Conservation (phyloP, 441 rosid species). For the Biscutella laevigata region DNA sequence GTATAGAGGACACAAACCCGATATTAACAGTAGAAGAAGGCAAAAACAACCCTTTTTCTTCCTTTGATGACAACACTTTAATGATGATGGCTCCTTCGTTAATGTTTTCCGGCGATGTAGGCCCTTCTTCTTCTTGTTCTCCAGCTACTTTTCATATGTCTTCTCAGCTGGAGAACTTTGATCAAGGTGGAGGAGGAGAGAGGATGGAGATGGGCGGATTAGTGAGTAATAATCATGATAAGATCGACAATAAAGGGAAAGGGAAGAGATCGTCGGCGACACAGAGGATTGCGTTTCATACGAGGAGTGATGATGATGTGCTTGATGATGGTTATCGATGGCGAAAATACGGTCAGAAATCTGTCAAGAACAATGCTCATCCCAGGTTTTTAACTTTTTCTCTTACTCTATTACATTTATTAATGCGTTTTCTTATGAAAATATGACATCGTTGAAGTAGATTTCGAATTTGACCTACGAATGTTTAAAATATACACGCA, state of each 20-base stretch:
- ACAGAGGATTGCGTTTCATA: slow-evolving; percentile 38
- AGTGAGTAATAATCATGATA: slow-evolving; percentile 3
- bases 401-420: not conserved
- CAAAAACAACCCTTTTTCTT: slow-evolving; percentile 15
- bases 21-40: slow-evolving; percentile 26
- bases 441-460: too few relatives aligned
- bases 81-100: slow-evolving; percentile 28
- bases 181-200: slow-evolving; percentile 11
- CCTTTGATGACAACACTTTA: slow-evolving; percentile 18
- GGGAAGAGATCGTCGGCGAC: slow-evolving; percentile 10
- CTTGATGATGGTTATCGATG: slow-evolving; percentile 45
- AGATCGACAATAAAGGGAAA: slow-evolving; percentile 16
- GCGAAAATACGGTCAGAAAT: slow-evolving; percentile 48
- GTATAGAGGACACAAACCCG: slow-evolving; percentile 5
- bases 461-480: too few relatives aligned
- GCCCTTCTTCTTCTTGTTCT: slow-evolving; percentile 23
- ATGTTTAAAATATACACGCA: too few relatives aligned
- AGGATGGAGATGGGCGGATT: slow-evolving; percentile 2
- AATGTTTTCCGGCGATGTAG: slow-evolving; percentile 15
- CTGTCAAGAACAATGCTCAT: slow-evolving; percentile 39
- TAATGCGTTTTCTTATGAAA: not conserved
- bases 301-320: slow-evolving; percentile 37
- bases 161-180: slow-evolving; percentile 13
- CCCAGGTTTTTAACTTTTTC: slow-evolving; percentile 30
- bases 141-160: slow-evolving; percentile 7